Percentiles rank a stretch among this genome's conserved stretches.
phyloP scores from a whole-genome alignment of 176 grass and related monocot species.

The Pontederia paniculata region DNA sequence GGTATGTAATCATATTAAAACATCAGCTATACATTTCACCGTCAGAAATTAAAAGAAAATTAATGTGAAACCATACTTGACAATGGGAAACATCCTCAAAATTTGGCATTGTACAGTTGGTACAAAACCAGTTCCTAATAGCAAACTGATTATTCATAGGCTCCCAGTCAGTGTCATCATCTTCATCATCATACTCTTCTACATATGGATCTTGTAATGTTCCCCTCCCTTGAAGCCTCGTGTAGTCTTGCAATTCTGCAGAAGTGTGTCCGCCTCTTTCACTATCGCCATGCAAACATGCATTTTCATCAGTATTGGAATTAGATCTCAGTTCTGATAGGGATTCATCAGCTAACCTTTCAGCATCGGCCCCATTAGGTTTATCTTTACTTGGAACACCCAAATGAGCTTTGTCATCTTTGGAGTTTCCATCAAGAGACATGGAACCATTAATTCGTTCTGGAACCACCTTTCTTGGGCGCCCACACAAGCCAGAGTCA shows the following conservation, averaged over 20 bases:
- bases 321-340: slow-evolving; percentile 20
- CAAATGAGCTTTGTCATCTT: no score
- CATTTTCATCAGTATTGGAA: slow-evolving; percentile 23
- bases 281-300: slow-evolving; percentile 22
- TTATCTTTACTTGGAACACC: no score
- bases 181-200: slow-evolving; percentile 47
- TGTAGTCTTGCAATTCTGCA: slow-evolving; percentile 21
- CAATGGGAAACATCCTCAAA: slow-evolving; percentile 38
- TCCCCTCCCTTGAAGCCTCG: slow-evolving; percentile 11
- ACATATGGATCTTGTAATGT: slow-evolving; percentile 62
- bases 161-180: slow-evolving; percentile 82
- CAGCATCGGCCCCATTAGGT: not conserved
- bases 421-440: no score
- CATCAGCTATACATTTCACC: not conserved
- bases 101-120: slow-evolving; percentile 66
- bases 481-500: no score
- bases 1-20: not conserved
- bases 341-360: slow-evolving; percentile 17
- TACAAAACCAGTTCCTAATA: slow-evolving; percentile 61
- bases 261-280: slow-evolving; percentile 25
- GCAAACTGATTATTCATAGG: slow-evolving; percentile 35
- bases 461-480: no score
- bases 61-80: slow-evolving; percentile 33
- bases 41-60: slow-evolving; percentile 10
- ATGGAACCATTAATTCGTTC: no score